Conservation (phyloP, 2,329 filamentous ascomycete genomes). For the Myotisia sp. region DNA sequence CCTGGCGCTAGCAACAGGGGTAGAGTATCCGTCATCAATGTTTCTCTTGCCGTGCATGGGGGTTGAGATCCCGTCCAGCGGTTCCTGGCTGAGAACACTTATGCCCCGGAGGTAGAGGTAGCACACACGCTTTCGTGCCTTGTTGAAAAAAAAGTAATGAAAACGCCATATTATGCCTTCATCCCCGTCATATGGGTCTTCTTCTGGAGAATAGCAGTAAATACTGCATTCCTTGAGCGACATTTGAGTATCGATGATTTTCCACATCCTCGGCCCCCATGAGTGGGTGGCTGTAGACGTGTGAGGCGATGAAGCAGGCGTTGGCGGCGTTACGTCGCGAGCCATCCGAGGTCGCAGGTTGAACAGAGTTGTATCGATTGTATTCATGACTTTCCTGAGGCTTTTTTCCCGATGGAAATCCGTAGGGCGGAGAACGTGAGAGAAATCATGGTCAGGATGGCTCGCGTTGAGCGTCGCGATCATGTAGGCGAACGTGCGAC, state of each 20-base stretch:
- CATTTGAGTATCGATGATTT: slow-evolving; percentile 89
- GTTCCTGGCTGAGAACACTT: slow-evolving; percentile 51
- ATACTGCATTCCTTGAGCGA: slow-evolving; percentile 72
- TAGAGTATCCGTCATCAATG: slow-evolving; percentile 33
- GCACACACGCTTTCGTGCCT: slow-evolving; percentile 75
- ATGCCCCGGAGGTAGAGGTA: slow-evolving; percentile 90
- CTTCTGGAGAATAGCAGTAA: slow-evolving; percentile 78
- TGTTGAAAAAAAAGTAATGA: slow-evolving; percentile 98
- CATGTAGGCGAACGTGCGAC: slow-evolving; percentile 85
- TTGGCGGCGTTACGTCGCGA: slow-evolving; percentile 27
- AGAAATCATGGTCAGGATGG: slow-evolving; percentile 95
- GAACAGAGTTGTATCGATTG: slow-evolving; percentile 72
- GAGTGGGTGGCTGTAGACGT: slow-evolving; percentile 41
- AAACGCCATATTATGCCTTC: slow-evolving; percentile 89
- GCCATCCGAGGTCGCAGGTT: slow-evolving; percentile 58
- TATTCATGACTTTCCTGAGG: slow-evolving; percentile 68
- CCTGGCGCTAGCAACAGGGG: slow-evolving; percentile 44
- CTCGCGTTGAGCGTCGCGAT: slow-evolving; percentile 94
- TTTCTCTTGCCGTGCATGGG: slow-evolving; percentile 33
- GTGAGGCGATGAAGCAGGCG: slow-evolving; percentile 31
- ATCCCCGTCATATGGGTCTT: slow-evolving; percentile 84
- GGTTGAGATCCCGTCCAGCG: slow-evolving; percentile 37
- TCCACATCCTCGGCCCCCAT: slow-evolving; percentile 89
- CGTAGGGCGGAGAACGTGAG: slow-evolving; percentile 69
- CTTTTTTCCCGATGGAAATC: slow-evolving; percentile 82